Conservation (phyloP, 306 rosid genomes). For the Medicago arabica region DNA sequence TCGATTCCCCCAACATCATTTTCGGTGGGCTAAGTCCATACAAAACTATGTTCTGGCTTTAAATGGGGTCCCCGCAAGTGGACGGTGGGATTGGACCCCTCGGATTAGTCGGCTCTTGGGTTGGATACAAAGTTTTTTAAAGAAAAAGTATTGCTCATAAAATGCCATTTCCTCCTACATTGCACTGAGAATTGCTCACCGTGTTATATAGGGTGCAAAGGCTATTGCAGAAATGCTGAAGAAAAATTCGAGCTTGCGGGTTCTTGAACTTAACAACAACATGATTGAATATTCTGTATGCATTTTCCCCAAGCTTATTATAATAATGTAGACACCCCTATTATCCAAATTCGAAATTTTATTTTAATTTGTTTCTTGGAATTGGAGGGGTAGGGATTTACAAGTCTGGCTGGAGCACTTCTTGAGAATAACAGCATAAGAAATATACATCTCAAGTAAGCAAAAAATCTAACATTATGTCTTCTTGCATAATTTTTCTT, state of each 20-base stretch:
- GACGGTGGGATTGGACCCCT: no score
- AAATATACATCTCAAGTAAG: slow-evolving; percentile 88
- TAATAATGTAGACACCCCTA: slow-evolving; percentile 8
- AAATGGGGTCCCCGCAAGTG: no score
- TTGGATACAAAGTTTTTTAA: no score
- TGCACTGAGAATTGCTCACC: slow-evolving; percentile 41
- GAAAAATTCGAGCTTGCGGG: slow-evolving; percentile 78
- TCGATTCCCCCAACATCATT: no score
- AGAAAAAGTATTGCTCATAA: slow-evolving; percentile 4
- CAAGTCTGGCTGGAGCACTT: slow-evolving; percentile 95
- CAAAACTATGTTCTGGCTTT: no score
- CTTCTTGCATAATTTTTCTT: slow-evolving; percentile 12
- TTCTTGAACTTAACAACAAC: slow-evolving; percentile 90
- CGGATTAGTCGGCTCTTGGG: no score
- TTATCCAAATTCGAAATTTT: slow-evolving; percentile 46
- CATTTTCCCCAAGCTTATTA: slow-evolving; percentile 42
- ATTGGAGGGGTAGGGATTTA: slow-evolving; percentile 91
- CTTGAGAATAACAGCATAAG: slow-evolving; percentile 76
- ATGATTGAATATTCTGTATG: slow-evolving; percentile 96
- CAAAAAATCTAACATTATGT: slow-evolving; percentile 24
- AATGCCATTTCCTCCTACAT: slow-evolving; percentile 14
- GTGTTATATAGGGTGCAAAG: slow-evolving; percentile 79
- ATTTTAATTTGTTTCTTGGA: slow-evolving; percentile 46
- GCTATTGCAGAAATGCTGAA: slow-evolving; percentile 91
- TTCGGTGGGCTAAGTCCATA: no score